Evolutionary conservation across 225 moss, liverwort and hornwort genomes (phyloP).

Genomic region (Physcomitrellopsis africana): DNA sequence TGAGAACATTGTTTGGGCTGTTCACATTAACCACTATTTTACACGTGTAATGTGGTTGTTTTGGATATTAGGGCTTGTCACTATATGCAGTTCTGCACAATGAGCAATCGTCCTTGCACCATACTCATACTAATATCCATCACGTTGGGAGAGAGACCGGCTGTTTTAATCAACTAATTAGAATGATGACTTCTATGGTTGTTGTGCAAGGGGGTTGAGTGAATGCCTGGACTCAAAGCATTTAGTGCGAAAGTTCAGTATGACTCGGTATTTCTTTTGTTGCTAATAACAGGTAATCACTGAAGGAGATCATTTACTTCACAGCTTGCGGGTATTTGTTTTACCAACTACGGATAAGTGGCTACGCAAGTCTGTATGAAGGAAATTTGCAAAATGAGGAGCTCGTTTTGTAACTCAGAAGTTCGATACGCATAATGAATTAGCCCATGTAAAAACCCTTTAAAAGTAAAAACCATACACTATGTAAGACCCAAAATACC

Average conservation of each 20-base stretch:
- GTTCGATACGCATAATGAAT: no score
- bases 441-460: no score
- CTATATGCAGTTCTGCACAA: no score
- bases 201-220: not conserved
- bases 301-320: slow-evolving; percentile 32
- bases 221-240: not conserved
- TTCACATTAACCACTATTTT: not conserved
- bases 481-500: no score
- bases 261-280: not conserved
- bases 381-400: slow-evolving; percentile 12
- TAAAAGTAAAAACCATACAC: no score
- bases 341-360: not conserved
- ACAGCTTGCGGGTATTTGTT: slow-evolving; percentile 33
- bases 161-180: slow-evolving; percentile 2
- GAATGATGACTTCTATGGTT: not conserved
- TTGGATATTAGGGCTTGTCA: not conserved
- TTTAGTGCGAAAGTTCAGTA: not conserved
- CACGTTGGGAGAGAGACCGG: slow-evolving; percentile 1
- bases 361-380: slow-evolving; percentile 19
- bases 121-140: not conserved
- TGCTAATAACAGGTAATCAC: slow-evolving; percentile 17
- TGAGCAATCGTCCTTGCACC: not conserved
- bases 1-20: not conserved
- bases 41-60: not conserved
- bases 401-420: not conserved